Evolutionary conservation across 345 rosid species (phyloP).

Genomic region (Ricinus communis): DNA sequence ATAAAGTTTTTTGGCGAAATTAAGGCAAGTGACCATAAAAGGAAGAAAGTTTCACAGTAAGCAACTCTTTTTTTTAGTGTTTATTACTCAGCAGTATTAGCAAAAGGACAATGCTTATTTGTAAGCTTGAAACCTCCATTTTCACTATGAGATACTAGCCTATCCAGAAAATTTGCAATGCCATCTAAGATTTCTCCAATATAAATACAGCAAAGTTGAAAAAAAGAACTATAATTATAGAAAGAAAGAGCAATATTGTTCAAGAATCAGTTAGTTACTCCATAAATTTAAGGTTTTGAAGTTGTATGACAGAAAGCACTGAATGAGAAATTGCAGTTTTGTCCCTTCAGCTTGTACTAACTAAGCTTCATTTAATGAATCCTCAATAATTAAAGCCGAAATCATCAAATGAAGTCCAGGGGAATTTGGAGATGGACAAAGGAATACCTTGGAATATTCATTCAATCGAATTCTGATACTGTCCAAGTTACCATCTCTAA

Average conservation of each 20-base stretch:
- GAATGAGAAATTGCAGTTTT: background rate
- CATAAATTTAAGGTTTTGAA: background rate
- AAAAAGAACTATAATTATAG: background rate
- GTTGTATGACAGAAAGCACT: background rate
- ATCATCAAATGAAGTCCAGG: constrained; percentile 21
- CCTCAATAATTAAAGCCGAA: constrained; percentile 9
- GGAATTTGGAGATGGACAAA: constrained; percentile 10
- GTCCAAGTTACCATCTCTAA: constrained; percentile 40
- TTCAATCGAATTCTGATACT: constrained; percentile 57
- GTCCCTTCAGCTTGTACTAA: background rate
- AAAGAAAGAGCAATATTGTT: background rate
- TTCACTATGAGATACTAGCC: no score
- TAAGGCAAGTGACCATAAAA: background rate
- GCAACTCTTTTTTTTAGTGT: background rate
- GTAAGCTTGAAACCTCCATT: background rate
- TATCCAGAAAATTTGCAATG: no score
- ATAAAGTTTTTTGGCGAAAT: background rate
- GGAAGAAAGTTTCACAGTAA: background rate
- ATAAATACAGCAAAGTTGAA: background rate
- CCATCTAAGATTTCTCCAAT: no score
- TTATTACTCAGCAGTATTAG: background rate
- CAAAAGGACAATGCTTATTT: background rate
- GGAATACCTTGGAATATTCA: constrained; percentile 57
- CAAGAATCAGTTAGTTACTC: background rate
- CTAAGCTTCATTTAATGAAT: background rate